A percentile compares a stretch with the other conserved stretches of the same genome.
phyloP scores from a whole-genome alignment of 495 filamentous ascomycete species.

The Daldinia childiae region DNA sequence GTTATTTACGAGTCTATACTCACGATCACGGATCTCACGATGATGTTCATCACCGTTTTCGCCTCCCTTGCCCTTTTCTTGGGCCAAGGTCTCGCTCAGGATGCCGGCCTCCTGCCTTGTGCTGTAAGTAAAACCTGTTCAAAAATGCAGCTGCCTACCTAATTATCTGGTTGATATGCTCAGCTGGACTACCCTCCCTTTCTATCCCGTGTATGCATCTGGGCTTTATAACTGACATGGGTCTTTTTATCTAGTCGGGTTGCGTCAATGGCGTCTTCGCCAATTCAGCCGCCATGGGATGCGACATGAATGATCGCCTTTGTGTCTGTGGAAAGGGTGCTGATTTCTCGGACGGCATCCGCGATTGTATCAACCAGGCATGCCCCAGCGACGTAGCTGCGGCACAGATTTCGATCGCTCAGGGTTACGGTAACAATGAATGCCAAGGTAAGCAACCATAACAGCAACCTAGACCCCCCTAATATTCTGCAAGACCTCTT shows the following conservation, averaged over 20 bases:
- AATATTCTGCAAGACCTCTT: not conserved
- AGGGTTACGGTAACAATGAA: slow-evolving; percentile 34
- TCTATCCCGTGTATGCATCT: not conserved
- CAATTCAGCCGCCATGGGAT: slow-evolving; percentile 35
- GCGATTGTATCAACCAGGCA: slow-evolving; percentile 39
- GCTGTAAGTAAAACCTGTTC: slow-evolving; percentile 27
- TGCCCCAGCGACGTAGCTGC: slow-evolving; percentile 28
- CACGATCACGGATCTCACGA: not conserved
- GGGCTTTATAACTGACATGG: slow-evolving; percentile 17
- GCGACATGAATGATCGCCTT: slow-evolving; percentile 35
- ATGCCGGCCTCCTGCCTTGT: slow-evolving; percentile 20
- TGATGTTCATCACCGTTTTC: slow-evolving; percentile 22
- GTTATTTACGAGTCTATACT: not conserved
- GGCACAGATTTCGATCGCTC: slow-evolving; percentile 32
- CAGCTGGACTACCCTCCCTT: not conserved
- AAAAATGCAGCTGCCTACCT: not conserved
- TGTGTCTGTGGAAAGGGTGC: slow-evolving; percentile 42
- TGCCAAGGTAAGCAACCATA: slow-evolving; percentile 51
- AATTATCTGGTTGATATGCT: not conserved
- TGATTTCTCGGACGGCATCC: slow-evolving; percentile 40
- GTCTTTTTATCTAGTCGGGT: slow-evolving; percentile 29
- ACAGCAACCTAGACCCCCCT: not conserved
- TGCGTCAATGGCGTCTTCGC: slow-evolving; percentile 44
- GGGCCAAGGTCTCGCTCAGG: slow-evolving; percentile 33
- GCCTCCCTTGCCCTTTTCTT: slow-evolving; percentile 20